Conservation (phyloP, 176 grass and related monocot genomes). For the Guadua angustifolia region DNA sequence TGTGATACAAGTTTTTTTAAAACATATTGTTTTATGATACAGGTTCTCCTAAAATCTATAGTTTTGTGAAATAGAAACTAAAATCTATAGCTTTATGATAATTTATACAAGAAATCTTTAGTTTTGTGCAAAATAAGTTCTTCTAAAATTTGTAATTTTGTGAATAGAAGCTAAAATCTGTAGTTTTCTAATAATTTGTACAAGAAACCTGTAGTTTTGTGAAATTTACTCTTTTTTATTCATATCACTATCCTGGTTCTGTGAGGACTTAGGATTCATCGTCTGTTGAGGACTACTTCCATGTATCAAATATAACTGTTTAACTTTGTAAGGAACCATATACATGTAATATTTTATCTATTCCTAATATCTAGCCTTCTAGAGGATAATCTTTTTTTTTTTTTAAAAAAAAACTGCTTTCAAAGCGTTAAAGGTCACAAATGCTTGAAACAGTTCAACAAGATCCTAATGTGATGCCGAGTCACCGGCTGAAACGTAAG, state of each 20-base stretch:
- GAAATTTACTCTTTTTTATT: not conserved
- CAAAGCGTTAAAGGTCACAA: not conserved
- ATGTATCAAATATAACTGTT: conserved; percentile 8
- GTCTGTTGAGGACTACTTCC: not conserved
- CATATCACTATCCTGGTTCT: conserved; percentile 20
- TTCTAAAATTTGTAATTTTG: too few relatives aligned
- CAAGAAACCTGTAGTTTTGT: too few relatives aligned
- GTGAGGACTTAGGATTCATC: not conserved
- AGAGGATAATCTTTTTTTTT: not conserved
- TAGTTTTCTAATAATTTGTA: too few relatives aligned
- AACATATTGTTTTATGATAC: too few relatives aligned
- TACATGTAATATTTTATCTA: conserved; percentile 22
- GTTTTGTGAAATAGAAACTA: too few relatives aligned
- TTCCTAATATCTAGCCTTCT: not conserved
- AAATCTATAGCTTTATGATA: too few relatives aligned
- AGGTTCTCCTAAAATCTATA: too few relatives aligned
- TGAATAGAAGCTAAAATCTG: too few relatives aligned
- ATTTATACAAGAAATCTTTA: too few relatives aligned
- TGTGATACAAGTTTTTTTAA: too few relatives aligned
- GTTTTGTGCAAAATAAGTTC: too few relatives aligned
- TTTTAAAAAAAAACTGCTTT: conserved; percentile 1
- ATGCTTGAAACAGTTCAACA: not conserved
- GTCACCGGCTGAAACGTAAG: not conserved
- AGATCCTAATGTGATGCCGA: not conserved
- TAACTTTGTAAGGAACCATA: not conserved